Base-by-base conservation (phyloP, 2,329 filamentous ascomycete genomes). In the Phoma sp. region DNA sequence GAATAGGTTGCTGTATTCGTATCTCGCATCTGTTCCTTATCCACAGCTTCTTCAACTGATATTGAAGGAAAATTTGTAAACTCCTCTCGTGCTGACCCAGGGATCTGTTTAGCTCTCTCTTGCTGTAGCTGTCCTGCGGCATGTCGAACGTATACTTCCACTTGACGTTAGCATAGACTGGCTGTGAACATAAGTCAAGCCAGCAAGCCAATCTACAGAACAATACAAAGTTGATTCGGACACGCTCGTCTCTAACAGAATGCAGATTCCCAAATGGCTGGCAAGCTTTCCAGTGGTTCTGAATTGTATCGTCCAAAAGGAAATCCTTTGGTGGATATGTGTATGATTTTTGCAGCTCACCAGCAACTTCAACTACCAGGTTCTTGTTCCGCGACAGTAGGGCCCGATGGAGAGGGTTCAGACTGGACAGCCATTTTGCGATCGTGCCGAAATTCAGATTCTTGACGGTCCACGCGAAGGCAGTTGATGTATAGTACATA, bases 251-350 rank as follows among this genome's bases (percentile, higher is more conserved):
- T n/a, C 3, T 48, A 0, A 67, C 38, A 1, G 40, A 31, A 32
- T 72, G 70, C 24, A 71, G 25, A 29, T 71, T 70, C 0, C 69
- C 69, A 47, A 67, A 68, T 3, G 39, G 37, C 33, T 60, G 46
- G 46, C 64, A 68, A 9, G 55, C 60, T 32, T 58, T 61, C 70
- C 68, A 73, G 32, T 63, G 59, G 10, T 60, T 44, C 15, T 52
- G 24, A 8, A 62, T 27, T 5, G 41, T 51, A 25, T 50, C 60
- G 46, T 67, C 62, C 2, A 67, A 15, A 10, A 64, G 51, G 19
- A 57, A 60, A 7, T 56, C 57, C n/a, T 46, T 40, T 1, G 61
- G 63, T 24, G 61, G 61, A 39, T 63, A 65, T 4, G 57, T 60
- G 32, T 46, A 60, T 9, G 37, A 55, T 2, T 39, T 50, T 15